Conservation (phyloP, 495 filamentous ascomycete species). For the Aspergillus mulundensis region DNA sequence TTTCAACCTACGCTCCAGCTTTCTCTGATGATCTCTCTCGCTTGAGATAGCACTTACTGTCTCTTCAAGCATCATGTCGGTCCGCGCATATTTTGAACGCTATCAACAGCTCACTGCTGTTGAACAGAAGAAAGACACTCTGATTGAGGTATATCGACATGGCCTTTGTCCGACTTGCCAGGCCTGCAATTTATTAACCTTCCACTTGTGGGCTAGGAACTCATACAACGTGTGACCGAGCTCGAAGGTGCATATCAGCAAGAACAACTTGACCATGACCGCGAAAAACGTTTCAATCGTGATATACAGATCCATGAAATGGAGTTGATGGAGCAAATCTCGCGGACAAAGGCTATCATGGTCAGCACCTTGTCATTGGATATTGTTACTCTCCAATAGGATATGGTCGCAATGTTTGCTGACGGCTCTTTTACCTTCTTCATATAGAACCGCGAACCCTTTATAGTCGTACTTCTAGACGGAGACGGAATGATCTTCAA, state of each 20-base stretch:
- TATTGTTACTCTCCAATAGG: slow-evolving; percentile 17
- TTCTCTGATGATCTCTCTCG: neutral
- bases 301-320: slow-evolving; percentile 52
- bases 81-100: slow-evolving; percentile 38
- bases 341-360: slow-evolving; percentile 47
- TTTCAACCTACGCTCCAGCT: neutral
- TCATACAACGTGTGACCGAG: slow-evolving; percentile 44
- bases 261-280: slow-evolving; percentile 49
- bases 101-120: slow-evolving; percentile 44
- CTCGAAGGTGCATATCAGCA: slow-evolving; percentile 45
- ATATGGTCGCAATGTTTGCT: slow-evolving; percentile 11
- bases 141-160: slow-evolving; percentile 45
- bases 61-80: slow-evolving; percentile 25
- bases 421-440: slow-evolving; percentile 18
- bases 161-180: neutral
- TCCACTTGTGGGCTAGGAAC: slow-evolving; percentile 34
- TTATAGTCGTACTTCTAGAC: slow-evolving; percentile 71
- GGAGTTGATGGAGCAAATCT: slow-evolving; percentile 49
- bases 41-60: slow-evolving; percentile 5
- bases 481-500: slow-evolving; percentile 76
- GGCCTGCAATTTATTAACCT: slow-evolving; percentile 4
- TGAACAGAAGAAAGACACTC: slow-evolving; percentile 50
- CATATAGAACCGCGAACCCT: slow-evolving; percentile 66
- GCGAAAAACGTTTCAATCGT: slow-evolving; percentile 53
- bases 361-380: slow-evolving; percentile 21